These are phyloP conservation scores for Pleodorina starrii DNA, from an alignment of 139 green algal genomes.

Conservation along the genomic window DNA sequence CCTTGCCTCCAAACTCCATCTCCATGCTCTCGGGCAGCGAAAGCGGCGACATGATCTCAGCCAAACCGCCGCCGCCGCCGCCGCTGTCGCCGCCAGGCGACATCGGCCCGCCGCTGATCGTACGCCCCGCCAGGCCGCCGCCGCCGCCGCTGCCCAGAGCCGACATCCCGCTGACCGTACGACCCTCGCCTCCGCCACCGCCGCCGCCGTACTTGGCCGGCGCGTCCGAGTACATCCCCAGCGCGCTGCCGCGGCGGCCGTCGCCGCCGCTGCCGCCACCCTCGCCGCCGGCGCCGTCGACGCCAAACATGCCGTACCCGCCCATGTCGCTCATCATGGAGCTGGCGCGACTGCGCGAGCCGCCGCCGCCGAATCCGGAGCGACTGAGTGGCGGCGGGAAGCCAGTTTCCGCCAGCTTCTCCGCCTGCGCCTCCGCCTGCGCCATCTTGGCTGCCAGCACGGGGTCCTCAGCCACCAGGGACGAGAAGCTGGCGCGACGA, in stretches of 20 bases:
- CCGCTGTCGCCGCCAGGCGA: background rate
- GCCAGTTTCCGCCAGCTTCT: slow-evolving; percentile 2
- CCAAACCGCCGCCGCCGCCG: background rate
- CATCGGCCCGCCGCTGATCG: too few relatives aligned
- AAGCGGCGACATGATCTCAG: too few relatives aligned
- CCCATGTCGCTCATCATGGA: background rate
- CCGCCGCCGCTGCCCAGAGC: background rate
- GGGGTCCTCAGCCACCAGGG: slow-evolving; percentile 29
- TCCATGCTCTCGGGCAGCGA: background rate
- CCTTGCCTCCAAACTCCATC: background rate
- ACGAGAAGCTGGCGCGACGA: background rate
- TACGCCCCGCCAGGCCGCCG: background rate
- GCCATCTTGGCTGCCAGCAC: slow-evolving; percentile 40
- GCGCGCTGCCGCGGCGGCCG: background rate
- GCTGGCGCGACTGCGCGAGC: background rate
- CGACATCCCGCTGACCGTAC: background rate
- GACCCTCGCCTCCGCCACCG: background rate
- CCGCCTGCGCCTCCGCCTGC: slow-evolving; percentile 31
- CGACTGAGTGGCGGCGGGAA: background rate
- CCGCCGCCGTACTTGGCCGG: background rate
- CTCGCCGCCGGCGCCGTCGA: background rate
- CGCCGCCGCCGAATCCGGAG: background rate
- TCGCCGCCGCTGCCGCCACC: background rate
- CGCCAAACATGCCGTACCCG: background rate
- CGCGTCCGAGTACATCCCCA: background rate